Percentiles rank a stretch among this genome's conserved stretches.
phyloP scores from a whole-genome alignment of 2,329 filamentous ascomycete genomes.

The Sporothrix phasma region DNA sequence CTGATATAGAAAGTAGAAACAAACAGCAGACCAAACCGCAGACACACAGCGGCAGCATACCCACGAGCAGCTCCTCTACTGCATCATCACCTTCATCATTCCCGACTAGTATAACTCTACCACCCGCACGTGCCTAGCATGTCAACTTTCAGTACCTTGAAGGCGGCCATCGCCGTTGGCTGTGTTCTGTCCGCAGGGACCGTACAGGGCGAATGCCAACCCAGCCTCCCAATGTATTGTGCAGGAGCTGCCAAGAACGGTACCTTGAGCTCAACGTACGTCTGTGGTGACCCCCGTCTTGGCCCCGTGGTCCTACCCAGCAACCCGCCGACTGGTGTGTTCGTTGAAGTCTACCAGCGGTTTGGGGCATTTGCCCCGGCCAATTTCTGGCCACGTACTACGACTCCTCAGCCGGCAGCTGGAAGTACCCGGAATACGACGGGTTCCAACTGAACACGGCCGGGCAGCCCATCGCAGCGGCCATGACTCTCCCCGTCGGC shows the following conservation, averaged over 20 bases:
- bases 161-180: neutral
- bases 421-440: slow-evolving; percentile 31
- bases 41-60: no score
- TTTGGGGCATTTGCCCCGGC: slow-evolving; percentile 33
- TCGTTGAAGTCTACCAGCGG: slow-evolving; percentile 26
- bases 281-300: slow-evolving; percentile 31
- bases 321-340: slow-evolving; percentile 25
- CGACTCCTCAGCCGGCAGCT: slow-evolving; percentile 20
- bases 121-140: neutral
- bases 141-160: neutral
- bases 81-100: neutral
- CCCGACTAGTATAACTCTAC: neutral
- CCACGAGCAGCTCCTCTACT: neutral
- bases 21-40: no score
- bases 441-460: slow-evolving; percentile 33
- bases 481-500: slow-evolving; percentile 31
- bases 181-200: neutral
- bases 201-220: neutral
- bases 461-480: slow-evolving; percentile 31
- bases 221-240: slow-evolving; percentile 21
- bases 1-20: no score
- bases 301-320: slow-evolving; percentile 28
- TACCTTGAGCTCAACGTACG: slow-evolving; percentile 22
- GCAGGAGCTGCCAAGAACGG: slow-evolving; percentile 25
- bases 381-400: slow-evolving; percentile 31